Evolutionary conservation across 2,329 filamentous ascomycete species (phyloP).

Genomic region (Spiromastix sp.): DNA sequence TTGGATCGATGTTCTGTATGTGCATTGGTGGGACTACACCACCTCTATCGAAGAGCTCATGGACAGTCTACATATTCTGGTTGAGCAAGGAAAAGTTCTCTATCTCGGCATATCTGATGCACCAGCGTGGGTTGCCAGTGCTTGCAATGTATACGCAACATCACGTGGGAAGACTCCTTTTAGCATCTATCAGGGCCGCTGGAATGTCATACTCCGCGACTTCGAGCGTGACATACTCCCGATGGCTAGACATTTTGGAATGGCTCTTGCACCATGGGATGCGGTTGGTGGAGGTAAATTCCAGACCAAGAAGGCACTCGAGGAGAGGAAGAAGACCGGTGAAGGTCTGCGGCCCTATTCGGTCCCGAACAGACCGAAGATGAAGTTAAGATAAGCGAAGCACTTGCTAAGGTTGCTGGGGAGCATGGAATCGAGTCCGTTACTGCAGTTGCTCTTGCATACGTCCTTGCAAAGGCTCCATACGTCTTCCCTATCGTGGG

Average conservation of each 20-base stretch:
- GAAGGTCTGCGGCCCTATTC: too few relatives aligned
- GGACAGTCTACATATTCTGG: conserved; percentile 19
- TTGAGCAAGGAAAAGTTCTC: conserved; percentile 16
- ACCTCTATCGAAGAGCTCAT: conserved; percentile 29
- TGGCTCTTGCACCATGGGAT: conserved; percentile 49
- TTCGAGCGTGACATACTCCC: conserved; percentile 34
- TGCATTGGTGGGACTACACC: conserved; percentile 44
- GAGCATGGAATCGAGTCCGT: conserved; percentile 45
- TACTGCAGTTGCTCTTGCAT: conserved; percentile 58
- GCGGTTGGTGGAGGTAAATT: conserved; percentile 45
- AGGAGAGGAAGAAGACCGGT: conserved; percentile 34
- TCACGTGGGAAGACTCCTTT: conserved; percentile 16
- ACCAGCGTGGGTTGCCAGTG: conserved; percentile 17
- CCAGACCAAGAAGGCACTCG: conserved; percentile 38
- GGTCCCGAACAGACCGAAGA: too few relatives aligned
- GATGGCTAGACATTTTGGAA: conserved; percentile 31
- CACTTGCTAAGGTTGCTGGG: conserved; percentile 50
- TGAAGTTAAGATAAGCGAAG: conserved; percentile 43
- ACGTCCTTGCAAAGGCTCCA: conserved; percentile 61
- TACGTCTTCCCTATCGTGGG: conserved; percentile 67
- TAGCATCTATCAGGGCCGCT: conserved; percentile 22
- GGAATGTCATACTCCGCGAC: conserved; percentile 29
- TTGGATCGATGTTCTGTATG: conserved; percentile 45
- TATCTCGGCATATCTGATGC: conserved; percentile 18
- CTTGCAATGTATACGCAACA: conserved; percentile 16